Evolutionary conservation across 176 grass and related monocot species (phyloP).

Genomic region (Musa acuminata): DNA sequence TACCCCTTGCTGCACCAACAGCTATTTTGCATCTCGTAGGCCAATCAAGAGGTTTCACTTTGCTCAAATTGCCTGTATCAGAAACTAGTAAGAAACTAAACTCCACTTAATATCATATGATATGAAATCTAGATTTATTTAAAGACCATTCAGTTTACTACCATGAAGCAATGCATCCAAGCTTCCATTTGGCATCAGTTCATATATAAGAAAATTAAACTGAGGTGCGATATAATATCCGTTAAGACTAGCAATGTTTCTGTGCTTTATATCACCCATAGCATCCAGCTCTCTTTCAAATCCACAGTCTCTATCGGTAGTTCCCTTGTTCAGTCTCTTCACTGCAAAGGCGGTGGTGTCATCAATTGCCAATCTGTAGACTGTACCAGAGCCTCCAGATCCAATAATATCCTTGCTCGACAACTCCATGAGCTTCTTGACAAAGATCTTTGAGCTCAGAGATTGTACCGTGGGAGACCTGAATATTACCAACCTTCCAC

Average conservation of each 20-base stretch:
- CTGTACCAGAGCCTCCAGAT: conserved; percentile 58
- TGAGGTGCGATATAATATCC: conserved; percentile 67
- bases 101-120: neutral
- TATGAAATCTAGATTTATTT: neutral
- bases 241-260: conserved; percentile 56
- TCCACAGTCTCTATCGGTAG: conserved; percentile 44
- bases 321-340: conserved; percentile 59
- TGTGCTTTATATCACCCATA: conserved; percentile 85
- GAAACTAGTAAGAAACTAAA: conserved; percentile 6
- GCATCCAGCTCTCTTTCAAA: conserved; percentile 77
- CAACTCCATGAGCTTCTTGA: conserved; percentile 42
- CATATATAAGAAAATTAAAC: conserved; percentile 86
- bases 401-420: conserved; percentile 79
- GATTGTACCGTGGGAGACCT: conserved; percentile 33
- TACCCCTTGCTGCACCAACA: conserved; percentile 49
- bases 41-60: conserved; percentile 35
- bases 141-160: neutral
- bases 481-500: conserved; percentile 79
- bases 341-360: conserved; percentile 45
- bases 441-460: conserved; percentile 42
- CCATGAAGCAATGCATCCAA: conserved; percentile 49
- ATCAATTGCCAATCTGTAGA: conserved; percentile 44
- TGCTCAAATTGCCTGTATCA: conserved; percentile 24
- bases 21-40: conserved; percentile 47
- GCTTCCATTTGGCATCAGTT: conserved; percentile 85